phyloP scores from a whole-genome alignment of 2,329 filamentous ascomycete genomes.

The Talaromyces sp. region DNA sequence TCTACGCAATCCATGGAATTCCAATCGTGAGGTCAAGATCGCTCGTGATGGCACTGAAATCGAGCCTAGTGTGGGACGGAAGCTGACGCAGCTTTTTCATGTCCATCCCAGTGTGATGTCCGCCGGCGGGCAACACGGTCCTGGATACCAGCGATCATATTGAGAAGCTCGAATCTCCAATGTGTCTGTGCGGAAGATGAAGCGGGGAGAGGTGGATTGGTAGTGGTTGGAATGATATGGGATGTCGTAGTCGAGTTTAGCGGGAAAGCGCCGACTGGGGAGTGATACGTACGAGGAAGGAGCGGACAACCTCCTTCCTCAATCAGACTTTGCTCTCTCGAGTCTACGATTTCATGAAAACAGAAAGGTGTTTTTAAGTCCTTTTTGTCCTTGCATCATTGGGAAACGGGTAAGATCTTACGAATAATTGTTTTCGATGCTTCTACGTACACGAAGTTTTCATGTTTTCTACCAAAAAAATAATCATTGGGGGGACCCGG shows the following conservation, averaged over 20 bases:
- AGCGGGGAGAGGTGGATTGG: not conserved
- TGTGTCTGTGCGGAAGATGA: not conserved
- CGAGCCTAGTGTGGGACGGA: constrained; percentile 74
- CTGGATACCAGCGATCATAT: constrained; percentile 12
- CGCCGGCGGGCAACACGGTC: not conserved
- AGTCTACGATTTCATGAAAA: constrained; percentile 1
- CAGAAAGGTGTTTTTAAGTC: not conserved
- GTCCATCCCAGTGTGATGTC: constrained; percentile 27
- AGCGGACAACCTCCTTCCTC: not conserved
- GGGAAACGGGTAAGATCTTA: constrained; percentile 17
- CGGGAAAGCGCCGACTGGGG: constrained; percentile 5
- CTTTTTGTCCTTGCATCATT: constrained; percentile 11
- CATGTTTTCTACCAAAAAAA: not conserved
- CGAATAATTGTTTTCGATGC: not conserved
- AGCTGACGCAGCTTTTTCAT: constrained; percentile 76
- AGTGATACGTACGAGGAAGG: not conserved
- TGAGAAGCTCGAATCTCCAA: not conserved
- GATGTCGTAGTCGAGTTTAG: not conserved
- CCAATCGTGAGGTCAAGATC: constrained; percentile 93
- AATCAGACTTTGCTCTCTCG: not conserved
- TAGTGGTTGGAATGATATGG: not conserved
- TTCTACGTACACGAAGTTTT: not conserved
- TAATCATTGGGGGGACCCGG: not conserved
- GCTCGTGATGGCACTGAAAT: constrained; percentile 91
- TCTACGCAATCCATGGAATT: constrained; percentile 89